Conservation (phyloP, 2,329 filamentous ascomycete species). For the Ascochyta fabae region DNA sequence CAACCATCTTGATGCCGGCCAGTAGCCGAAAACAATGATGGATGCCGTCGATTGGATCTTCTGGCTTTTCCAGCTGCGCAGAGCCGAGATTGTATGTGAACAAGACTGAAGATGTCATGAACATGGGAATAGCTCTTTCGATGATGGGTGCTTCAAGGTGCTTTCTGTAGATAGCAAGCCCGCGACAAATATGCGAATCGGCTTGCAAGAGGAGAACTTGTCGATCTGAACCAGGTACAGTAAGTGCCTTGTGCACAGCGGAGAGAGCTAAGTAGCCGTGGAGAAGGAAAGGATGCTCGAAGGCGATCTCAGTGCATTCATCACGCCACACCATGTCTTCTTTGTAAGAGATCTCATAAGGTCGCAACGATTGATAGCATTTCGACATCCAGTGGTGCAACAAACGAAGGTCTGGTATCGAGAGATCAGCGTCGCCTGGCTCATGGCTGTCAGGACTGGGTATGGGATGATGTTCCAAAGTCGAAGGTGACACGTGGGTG, state of each 20-base stretch:
- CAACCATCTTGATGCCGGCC: slow-evolving; percentile 36
- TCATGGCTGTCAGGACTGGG: neutral
- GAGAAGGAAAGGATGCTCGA: slow-evolving; percentile 39
- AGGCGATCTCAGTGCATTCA: slow-evolving; percentile 31
- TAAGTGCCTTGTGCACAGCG: slow-evolving; percentile 36
- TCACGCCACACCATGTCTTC: slow-evolving; percentile 26
- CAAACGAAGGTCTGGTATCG: slow-evolving; percentile 36
- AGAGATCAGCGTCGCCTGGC: slow-evolving; percentile 24
- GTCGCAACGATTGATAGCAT: slow-evolving; percentile 29
- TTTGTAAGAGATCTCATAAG: slow-evolving; percentile 14
- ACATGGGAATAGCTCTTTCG: slow-evolving; percentile 38
- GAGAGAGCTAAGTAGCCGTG: slow-evolving; percentile 40
- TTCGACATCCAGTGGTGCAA: slow-evolving; percentile 39
- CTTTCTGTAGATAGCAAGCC: slow-evolving; percentile 32
- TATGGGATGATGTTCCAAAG: neutral
- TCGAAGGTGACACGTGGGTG: slow-evolving; percentile 8
- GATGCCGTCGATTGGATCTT: slow-evolving; percentile 36
- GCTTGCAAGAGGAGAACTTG: slow-evolving; percentile 35
- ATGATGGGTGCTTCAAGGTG: slow-evolving; percentile 29
- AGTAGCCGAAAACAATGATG: slow-evolving; percentile 40
- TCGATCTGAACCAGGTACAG: slow-evolving; percentile 27
- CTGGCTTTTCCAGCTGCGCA: slow-evolving; percentile 34
- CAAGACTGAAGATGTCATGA: slow-evolving; percentile 36
- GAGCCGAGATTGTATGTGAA: slow-evolving; percentile 40
- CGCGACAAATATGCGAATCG: slow-evolving; percentile 36